A percentile compares a stretch with the other conserved stretches of the same genome.
phyloP scores from a whole-genome alignment of 495 filamentous ascomycete species.

The Aspergillus avenaceus region DNA sequence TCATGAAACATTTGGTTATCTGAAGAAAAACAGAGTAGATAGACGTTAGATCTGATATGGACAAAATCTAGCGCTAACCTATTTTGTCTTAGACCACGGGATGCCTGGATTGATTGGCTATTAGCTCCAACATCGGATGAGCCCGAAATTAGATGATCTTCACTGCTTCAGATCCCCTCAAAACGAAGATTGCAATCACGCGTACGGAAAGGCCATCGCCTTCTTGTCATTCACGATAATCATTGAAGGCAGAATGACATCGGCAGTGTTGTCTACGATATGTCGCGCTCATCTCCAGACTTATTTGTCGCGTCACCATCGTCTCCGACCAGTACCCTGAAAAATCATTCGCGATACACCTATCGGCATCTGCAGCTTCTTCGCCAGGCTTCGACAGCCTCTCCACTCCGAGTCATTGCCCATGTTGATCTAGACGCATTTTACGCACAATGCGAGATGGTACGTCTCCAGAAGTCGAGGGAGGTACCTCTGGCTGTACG shows the following conservation, averaged over 20 bases:
- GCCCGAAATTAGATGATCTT: background rate
- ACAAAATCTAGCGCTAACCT: background rate
- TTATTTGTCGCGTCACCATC: constrained; percentile 24
- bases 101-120: background rate
- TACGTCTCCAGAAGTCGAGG: constrained; percentile 69
- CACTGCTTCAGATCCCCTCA: background rate
- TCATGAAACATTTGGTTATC: no score
- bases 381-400: constrained; percentile 61
- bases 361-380: constrained; percentile 78
- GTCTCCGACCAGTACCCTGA: constrained; percentile 33
- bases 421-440: constrained; percentile 97
- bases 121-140: background rate
- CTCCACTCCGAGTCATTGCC: constrained; percentile 80
- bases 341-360: constrained; percentile 70
- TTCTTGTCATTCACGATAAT: background rate
- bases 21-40: no score
- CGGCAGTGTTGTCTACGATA: constrained; percentile 6
- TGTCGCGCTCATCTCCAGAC: constrained; percentile 28
- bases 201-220: background rate
- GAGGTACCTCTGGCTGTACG: constrained; percentile 88
- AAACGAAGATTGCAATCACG: background rate
- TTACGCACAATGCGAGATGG: constrained; percentile 95
- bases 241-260: constrained; percentile 13
- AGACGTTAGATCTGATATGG: no score
- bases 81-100: background rate